Evolutionary conservation across 2,329 filamentous ascomycete species (phyloP).

Genomic region (Colletotrichum tropicicola): DNA sequence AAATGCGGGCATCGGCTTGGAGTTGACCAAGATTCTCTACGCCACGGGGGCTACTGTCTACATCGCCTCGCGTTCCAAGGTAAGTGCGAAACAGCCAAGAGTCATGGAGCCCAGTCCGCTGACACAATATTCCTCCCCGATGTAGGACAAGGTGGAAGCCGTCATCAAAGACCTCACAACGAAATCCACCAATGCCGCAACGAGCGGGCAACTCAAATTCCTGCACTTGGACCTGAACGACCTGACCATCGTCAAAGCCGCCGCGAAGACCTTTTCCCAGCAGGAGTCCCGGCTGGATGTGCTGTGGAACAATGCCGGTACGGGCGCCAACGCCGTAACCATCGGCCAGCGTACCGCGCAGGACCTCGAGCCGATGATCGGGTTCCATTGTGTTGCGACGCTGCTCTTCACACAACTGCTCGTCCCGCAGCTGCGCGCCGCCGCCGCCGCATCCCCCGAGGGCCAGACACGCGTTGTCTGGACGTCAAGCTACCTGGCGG

Average conservation of each 20-base stretch:
- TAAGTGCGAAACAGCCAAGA: not conserved
- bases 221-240: conserved; percentile 52
- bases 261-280: conserved; percentile 44
- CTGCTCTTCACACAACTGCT: conserved; percentile 45
- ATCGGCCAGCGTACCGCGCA: conserved; percentile 37
- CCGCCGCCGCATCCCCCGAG: conserved; percentile 28
- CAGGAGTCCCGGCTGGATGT: conserved; percentile 51
- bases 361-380: conserved; percentile 43
- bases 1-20: conserved; percentile 53
- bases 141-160: not conserved
- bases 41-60: conserved; percentile 61
- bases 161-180: not conserved
- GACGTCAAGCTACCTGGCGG: conserved; percentile 39
- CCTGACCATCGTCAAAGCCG: conserved; percentile 47
- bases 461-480: conserved; percentile 42
- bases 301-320: conserved; percentile 50
- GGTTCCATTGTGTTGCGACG: conserved; percentile 44
- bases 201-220: conserved; percentile 36
- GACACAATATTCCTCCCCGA: not conserved
- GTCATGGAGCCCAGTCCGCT: not conserved
- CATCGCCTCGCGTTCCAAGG: conserved; percentile 54
- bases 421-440: conserved; percentile 41
- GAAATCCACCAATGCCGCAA: not conserved
- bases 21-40: conserved; percentile 63
- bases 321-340: conserved; percentile 32